Conservation (phyloP, 2,329 filamentous ascomycete genomes). For the Fusarium globosum region DNA sequence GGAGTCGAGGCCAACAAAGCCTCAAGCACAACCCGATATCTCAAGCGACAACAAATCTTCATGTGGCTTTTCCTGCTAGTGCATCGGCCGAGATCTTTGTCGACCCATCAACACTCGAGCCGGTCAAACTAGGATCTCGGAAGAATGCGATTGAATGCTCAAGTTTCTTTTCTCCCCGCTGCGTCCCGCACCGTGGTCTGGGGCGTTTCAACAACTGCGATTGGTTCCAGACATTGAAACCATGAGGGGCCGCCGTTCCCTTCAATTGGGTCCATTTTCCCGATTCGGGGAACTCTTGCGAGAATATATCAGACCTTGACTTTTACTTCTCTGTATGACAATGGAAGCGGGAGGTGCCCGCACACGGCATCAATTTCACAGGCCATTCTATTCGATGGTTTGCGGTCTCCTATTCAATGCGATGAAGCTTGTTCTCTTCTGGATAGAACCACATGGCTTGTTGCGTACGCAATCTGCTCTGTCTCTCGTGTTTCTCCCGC, state of each 20-base stretch:
- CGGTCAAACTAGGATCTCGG: constrained; percentile 21
- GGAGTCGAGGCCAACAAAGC: background rate
- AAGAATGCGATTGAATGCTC: constrained; percentile 30
- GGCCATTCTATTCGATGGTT: background rate
- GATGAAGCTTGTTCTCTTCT: constrained; percentile 1
- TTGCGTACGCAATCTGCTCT: constrained; percentile 1
- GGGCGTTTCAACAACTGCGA: constrained; percentile 30
- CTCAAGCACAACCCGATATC: background rate
- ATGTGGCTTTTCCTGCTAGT: background rate
- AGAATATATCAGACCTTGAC: constrained; percentile 39
- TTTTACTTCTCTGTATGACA: constrained; percentile 2
- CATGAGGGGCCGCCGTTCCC: constrained; percentile 37
- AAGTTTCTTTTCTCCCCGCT: constrained; percentile 14
- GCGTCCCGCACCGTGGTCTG: constrained; percentile 30
- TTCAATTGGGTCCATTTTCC: constrained; percentile 40
- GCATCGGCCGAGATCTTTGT: background rate
- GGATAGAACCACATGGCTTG: constrained; percentile 7
- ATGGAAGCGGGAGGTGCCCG: constrained; percentile 11
- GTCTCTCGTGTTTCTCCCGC: background rate
- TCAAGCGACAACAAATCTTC: background rate
- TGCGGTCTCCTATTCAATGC: background rate
- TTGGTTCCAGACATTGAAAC: constrained; percentile 39
- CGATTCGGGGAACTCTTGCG: constrained; percentile 50
- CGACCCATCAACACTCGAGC: background rate
- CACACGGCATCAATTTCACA: constrained; percentile 17